Conservation (phyloP, 2,329 filamentous ascomycete species). For the Diaporthe vaccinii region DNA sequence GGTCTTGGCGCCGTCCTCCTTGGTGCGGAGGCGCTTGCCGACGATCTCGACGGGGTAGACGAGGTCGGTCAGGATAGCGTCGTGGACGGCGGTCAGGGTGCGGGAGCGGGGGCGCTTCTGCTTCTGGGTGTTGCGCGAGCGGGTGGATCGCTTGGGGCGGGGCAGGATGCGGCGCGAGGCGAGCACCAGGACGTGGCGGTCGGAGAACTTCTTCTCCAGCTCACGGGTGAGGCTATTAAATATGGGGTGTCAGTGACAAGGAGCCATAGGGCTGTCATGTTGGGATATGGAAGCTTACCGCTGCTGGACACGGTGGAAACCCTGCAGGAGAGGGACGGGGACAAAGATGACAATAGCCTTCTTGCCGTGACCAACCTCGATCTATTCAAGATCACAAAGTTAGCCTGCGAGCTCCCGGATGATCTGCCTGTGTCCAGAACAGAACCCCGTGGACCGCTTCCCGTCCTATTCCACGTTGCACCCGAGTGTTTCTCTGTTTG, state of each 20-base stretch:
- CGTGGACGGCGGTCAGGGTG: conserved; percentile 98
- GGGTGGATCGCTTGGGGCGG: conserved; percentile 97
- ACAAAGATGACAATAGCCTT: conserved; percentile 99
- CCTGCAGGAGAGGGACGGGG: conserved; percentile 97
- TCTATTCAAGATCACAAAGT: conserved; percentile 80
- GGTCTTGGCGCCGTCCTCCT: conserved; percentile 98
- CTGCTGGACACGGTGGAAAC: conserved; percentile 99
- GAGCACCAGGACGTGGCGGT: conserved; percentile 99
- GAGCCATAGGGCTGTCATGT: not conserved
- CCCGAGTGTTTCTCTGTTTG: conserved; percentile 36
- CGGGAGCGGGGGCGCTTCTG: conserved; percentile 99
- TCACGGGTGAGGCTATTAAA: conserved; percentile 92
- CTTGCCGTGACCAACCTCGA: conserved; percentile 99
- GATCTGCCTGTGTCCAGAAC: conserved; percentile 49
- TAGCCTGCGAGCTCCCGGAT: conserved; percentile 83
- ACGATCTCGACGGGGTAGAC: conserved; percentile 99
- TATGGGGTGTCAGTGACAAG: not conserved
- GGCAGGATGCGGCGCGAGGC: conserved; percentile 98
- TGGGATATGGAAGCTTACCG: conserved; percentile 75
- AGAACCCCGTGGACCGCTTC: conserved; percentile 78
- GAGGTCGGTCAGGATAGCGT: conserved; percentile 96
- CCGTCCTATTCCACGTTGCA: conserved; percentile 74
- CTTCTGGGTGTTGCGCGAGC: conserved; percentile 94
- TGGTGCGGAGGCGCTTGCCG: conserved; percentile 98
- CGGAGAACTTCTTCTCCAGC: conserved; percentile 99